Percentiles rank a stretch among this genome's conserved stretches.
These are phyloP conservation scores for Clarkia xantiana DNA, from an alignment of 345 rosid genomes.

Conservation along the genomic window DNA sequence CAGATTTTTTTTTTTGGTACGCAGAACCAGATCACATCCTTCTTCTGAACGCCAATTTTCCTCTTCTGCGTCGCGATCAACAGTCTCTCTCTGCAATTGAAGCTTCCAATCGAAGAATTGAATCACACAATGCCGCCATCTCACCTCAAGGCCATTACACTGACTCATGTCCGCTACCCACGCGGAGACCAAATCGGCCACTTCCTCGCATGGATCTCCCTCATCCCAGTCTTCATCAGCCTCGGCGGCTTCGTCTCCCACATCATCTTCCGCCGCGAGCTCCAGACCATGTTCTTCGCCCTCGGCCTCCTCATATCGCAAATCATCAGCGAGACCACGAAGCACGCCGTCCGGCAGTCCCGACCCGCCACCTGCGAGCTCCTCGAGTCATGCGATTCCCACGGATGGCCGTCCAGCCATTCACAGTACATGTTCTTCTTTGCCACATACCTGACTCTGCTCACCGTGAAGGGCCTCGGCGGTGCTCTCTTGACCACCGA, in stretches of 20 bases:
- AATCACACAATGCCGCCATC: too few relatives aligned
- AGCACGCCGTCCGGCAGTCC: conserved; percentile 60
- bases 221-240: conserved; percentile 76
- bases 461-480: conserved; percentile 46
- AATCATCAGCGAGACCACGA: conserved; percentile 59
- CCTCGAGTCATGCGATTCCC: conserved; percentile 90
- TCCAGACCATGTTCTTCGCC: conserved; percentile 78
- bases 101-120: too few relatives aligned
- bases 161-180: conserved; percentile 72
- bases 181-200: conserved; percentile 72
- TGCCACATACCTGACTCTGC: conserved; percentile 42
- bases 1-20: too few relatives aligned
- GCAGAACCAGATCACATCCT: too few relatives aligned
- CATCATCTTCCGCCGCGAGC: conserved; percentile 85
- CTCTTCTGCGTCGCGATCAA: too few relatives aligned
- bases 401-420: conserved; percentile 98
- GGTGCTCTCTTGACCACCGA: too few relatives aligned
- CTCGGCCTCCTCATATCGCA: conserved; percentile 78
- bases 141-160: conserved; percentile 55
- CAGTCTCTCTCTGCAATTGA: too few relatives aligned
- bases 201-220: conserved; percentile 87
- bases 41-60: too few relatives aligned
- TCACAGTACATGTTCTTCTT: conserved; percentile 88
- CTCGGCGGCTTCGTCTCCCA: conserved; percentile 84
- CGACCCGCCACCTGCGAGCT: conserved; percentile 71